A percentile compares a stretch with the other conserved stretches of the same genome.
Conservation (phyloP, 1,139 yeast species). For the Yamadazyma spencermartinsiae region DNA sequence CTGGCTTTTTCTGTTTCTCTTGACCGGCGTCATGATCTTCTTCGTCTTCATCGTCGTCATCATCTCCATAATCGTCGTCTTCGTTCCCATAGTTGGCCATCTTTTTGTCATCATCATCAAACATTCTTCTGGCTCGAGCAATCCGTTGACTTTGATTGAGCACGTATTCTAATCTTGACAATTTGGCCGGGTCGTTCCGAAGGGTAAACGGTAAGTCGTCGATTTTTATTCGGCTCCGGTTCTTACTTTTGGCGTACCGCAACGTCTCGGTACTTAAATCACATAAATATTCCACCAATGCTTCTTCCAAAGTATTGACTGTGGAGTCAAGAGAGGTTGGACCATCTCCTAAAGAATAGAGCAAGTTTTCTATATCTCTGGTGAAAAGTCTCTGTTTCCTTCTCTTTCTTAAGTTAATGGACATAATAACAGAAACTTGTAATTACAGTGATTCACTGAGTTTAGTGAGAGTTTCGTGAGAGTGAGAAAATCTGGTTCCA, state of each 20-base stretch:
- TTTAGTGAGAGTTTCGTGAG: background rate
- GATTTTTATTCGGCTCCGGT: conserved; percentile 73
- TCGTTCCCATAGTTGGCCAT: conserved; percentile 15
- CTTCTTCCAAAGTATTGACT: conserved; percentile 77
- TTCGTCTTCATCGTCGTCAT: conserved; percentile 7
- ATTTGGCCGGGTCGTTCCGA: conserved; percentile 77
- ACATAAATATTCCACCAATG: conserved; percentile 72
- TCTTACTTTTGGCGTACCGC: conserved; percentile 31
- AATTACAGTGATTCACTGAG: conserved; percentile 1
- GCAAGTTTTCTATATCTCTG: conserved; percentile 67
- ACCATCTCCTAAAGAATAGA: conserved; percentile 87
- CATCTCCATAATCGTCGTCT: conserved; percentile 10
- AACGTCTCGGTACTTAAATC: conserved; percentile 45
- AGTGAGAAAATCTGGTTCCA: too few species aligned
- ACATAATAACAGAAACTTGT: conserved; percentile 9
- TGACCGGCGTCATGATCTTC: conserved; percentile 6
- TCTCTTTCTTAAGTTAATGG: conserved; percentile 21
- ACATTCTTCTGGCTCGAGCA: conserved; percentile 77
- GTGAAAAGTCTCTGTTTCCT: conserved; percentile 50
- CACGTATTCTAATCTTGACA: conserved; percentile 82
- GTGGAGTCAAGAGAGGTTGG: conserved; percentile 77
- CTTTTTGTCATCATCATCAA: conserved; percentile 53
- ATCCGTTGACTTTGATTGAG: conserved; percentile 73
- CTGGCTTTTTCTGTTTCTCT: conserved; percentile 1
- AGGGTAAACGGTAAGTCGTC: conserved; percentile 88